Evolutionary conservation across 2,329 filamentous ascomycete species (phyloP).

Genomic region (Aspergillus hiratsukae): DNA sequence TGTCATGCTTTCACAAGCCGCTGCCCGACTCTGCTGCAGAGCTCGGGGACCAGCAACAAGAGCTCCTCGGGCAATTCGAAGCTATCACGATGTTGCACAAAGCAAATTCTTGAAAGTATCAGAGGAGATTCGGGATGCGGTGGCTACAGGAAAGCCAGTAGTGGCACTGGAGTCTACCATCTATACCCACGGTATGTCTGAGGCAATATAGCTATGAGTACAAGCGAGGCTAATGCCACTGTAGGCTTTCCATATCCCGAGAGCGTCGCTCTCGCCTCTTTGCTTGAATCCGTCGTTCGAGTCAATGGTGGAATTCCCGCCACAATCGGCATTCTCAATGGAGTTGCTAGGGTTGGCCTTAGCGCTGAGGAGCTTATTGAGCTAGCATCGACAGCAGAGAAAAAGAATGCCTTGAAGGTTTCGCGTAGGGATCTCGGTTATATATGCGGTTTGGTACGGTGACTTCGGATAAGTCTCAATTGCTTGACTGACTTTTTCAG

Average conservation of each 20-base stretch:
- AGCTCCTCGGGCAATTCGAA: conserved; percentile 13
- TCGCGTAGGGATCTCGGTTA: conserved; percentile 84
- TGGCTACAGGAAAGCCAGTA: conserved; percentile 70
- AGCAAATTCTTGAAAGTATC: conserved; percentile 64
- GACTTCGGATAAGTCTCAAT: not conserved
- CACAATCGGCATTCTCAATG: conserved; percentile 82
- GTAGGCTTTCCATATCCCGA: conserved; percentile 66
- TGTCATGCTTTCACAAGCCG: conserved; percentile 20
- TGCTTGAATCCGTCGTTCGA: conserved; percentile 77
- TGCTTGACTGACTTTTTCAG: conserved; percentile 33
- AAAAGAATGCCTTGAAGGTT: conserved; percentile 69
- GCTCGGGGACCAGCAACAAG: conserved; percentile 7
- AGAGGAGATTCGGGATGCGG: conserved; percentile 74
- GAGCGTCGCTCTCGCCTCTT: conserved; percentile 69
- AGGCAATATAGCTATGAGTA: not conserved
- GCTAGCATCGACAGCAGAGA: conserved; percentile 62
- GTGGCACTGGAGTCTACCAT: conserved; percentile 95
- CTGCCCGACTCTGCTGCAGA: conserved; percentile 17
- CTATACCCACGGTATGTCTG: conserved; percentile 74
- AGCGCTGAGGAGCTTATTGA: conserved; percentile 65
- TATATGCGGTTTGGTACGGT: conserved; percentile 67
- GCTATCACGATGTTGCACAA: conserved; percentile 27
- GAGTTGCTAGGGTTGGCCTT: conserved; percentile 76
- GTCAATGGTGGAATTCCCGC: conserved; percentile 79
- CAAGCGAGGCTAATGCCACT: conserved; percentile 4